Base-by-base conservation (phyloP, 345 rosid species). In the Aegle marmelos region DNA sequence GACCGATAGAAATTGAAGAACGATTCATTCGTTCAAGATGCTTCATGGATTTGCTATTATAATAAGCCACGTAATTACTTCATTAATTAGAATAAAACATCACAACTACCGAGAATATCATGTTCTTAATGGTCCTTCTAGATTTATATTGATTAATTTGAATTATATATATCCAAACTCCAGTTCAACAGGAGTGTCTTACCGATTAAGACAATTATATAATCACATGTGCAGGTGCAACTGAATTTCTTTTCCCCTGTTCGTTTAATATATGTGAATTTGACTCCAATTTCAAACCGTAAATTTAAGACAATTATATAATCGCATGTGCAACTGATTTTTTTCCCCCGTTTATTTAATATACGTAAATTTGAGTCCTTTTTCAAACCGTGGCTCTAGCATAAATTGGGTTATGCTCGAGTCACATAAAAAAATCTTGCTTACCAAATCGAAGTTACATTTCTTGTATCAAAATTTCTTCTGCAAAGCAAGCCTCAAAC, bases 31-130 rank as follows among this genome's bases (percentile, higher is more conserved):
- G 25, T 0, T 17, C 7, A 5, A 34, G 19, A 56, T 25, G 11
- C 5, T 45, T 61, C 13, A 4, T 30, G 58, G 41, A 6, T 41
- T 66, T 68, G 54, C 70, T 53, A 65, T 41, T 45, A 9, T 27
- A 28, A 34, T 61, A n/a, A 28, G 9, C 21, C 21, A 30, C 48
- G 39, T 17, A 68, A 8, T 59, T n/a, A 6, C 56, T 37, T 22
- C 21, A 7, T 71, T 54, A 48, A n/a, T 60, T 74, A 68, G 80
- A 79, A 24, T 63, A 79, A 79, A 73, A 84, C 82, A 73, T 84
- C 75, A 73, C 81, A 54, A 30, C 70, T 79, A 69, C 65, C 73
- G 60, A 71, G 82, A 27, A 2, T 33, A 41, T 21, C 33, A 65
- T 37, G 59, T 22, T 63, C 22, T n/a, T 45, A 2, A 16, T 58